Conservation (phyloP, 805 yeast species). For the Zygosaccharomyces kombuchaensis region DNA sequence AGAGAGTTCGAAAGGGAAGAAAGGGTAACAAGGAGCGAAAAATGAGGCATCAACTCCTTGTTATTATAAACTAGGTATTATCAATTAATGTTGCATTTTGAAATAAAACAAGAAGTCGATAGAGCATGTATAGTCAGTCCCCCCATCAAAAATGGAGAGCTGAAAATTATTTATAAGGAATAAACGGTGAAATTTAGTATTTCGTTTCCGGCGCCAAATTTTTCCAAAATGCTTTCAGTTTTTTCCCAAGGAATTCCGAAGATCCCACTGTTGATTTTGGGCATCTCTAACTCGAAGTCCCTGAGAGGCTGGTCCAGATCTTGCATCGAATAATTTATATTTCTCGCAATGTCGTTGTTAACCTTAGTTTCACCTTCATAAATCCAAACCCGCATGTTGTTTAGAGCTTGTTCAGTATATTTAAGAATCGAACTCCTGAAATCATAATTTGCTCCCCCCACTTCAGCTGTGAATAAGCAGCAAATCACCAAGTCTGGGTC, state of each 20-base stretch:
- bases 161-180: conserved; percentile 2
- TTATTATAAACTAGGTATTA: background rate
- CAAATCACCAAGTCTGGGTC: conserved; percentile 39
- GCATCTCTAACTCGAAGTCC: conserved; percentile 48
- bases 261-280: conserved; percentile 75
- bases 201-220: conserved; percentile 2
- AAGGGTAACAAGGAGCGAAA: conserved; percentile 6
- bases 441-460: conserved; percentile 44
- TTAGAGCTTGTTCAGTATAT: conserved; percentile 48
- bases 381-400: conserved; percentile 3
- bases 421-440: conserved; percentile 43
- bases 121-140: conserved; percentile 1
- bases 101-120: background rate
- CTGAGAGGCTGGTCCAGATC: conserved; percentile 8
- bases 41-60: background rate
- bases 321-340: conserved; percentile 5
- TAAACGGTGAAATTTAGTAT: conserved; percentile 5
- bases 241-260: conserved; percentile 75
- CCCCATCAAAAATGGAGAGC: background rate
- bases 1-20: conserved; percentile 46
- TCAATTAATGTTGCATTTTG: background rate
- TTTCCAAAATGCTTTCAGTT: conserved; percentile 50
- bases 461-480: conserved; percentile 68
- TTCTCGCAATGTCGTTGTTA: conserved; percentile 7
- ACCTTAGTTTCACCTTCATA: conserved; percentile 1